These are phyloP conservation scores for Picochlorum sp. DNA, from an alignment of 139 green algal species.

Conservation along the genomic window DNA sequence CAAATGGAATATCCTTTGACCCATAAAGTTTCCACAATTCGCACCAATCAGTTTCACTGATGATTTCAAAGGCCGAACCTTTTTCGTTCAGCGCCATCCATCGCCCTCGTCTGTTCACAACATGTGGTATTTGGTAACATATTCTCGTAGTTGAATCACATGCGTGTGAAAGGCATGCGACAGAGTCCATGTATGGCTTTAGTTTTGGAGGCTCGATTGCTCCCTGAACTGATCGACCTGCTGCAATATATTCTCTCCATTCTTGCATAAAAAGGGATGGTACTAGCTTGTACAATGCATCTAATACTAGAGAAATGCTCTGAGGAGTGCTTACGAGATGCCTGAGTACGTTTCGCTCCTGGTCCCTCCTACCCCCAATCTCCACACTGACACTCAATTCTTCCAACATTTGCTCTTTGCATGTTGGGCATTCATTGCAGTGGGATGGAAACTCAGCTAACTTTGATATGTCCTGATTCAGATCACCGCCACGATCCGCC, in stretches of 20 bases:
- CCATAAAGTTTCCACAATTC: conserved; percentile 27
- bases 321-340: conserved; percentile 24
- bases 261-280: conserved; percentile 42
- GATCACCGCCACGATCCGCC: background rate
- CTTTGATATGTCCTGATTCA: background rate
- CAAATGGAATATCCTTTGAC: background rate
- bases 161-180: conserved; percentile 44
- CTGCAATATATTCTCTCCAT: conserved; percentile 33
- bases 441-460: conserved; percentile 17
- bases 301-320: conserved; percentile 24
- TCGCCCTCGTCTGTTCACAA: conserved; percentile 41
- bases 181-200: conserved; percentile 16
- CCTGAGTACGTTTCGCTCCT: conserved; percentile 26
- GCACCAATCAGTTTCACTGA: conserved; percentile 21
- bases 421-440: conserved; percentile 20
- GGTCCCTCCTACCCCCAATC: conserved; percentile 18
- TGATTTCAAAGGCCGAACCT: conserved; percentile 21
- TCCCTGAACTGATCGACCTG: too few species aligned
- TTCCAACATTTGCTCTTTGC: conserved; percentile 12
- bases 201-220: conserved; percentile 20
- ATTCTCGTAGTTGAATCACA: conserved; percentile 11
- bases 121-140: conserved; percentile 18
- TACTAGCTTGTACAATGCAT: conserved; percentile 44
- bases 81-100: conserved; percentile 24
- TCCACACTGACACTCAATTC: conserved; percentile 10